Evolutionary conservation across 2,329 filamentous ascomycete species (phyloP), one percentile per base, ranked within the genome.

Genomic region (Huntiella decipiens): DNA sequence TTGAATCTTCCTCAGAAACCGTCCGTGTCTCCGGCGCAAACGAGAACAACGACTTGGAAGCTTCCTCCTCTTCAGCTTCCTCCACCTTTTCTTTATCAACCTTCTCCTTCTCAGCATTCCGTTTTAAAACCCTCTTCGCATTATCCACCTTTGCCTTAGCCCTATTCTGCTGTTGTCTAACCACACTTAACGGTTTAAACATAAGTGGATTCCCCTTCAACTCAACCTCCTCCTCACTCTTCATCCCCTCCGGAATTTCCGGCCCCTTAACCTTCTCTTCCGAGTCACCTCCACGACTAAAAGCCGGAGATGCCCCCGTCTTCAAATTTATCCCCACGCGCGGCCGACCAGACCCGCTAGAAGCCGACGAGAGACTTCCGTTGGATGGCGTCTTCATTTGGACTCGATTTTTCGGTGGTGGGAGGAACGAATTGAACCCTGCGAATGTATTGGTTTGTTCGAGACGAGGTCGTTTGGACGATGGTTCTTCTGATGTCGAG

Each of bases 151-250:
- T 85, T 51, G 72, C 73, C n/a, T 34, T 10, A 5, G 40, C 40
- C 28, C 12, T 11, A 11, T 13, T 13, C 16, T 43, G 17, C 28
- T 77, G 70, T 51, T 80, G 84, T 51, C 83, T 72, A 12, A 78
- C 74, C 11, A 95, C 86, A 1, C 87, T 94, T 34, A 95, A 66
- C 3, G 88, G 88, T 57, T 79, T 82, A 61, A 96, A 95, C 74
- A 85, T 82, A 60, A 87, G 74, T 10, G 85, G 75, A 54, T 87
- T 91, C 15, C 82, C 82, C 2, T 79, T 72, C 11, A 82, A 61
- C 61, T 82, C 79, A 12, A 80, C 70, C 48, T 79, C 74, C 2
- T 72, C 66, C n/a, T 70, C 70, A 19, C 70, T 61, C 55, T 75
- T 74, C 54, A 74, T 68, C 37, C 70, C 70, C 10, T 64, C 65